Evolutionary conservation across 768 basidiomycete species (phyloP).

Genomic region (Fomitopsis pulvina): DNA sequence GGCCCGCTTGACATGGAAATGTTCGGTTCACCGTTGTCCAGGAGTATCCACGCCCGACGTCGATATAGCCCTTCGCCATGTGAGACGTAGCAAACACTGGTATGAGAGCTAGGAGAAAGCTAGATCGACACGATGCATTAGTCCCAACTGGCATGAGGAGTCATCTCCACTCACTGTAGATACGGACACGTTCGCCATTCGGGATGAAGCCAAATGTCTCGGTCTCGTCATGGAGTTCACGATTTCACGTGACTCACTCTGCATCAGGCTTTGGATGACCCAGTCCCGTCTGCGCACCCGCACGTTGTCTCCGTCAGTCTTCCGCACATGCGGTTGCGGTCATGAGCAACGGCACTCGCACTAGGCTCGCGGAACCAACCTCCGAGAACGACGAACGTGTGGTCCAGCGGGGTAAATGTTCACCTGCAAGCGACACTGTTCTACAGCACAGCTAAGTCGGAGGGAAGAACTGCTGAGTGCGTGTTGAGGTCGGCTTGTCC

Average conservation of each 20-base stretch:
- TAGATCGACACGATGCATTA: slow-evolving; percentile 42
- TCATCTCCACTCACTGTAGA: slow-evolving; percentile 57
- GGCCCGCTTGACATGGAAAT: no score
- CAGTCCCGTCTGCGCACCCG: slow-evolving; percentile 56
- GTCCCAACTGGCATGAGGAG: neutral
- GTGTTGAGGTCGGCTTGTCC: slow-evolving; percentile 77
- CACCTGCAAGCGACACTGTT: slow-evolving; percentile 60
- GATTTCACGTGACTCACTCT: slow-evolving; percentile 66
- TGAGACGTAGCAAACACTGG: no score
- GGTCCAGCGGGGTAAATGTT: slow-evolving; percentile 82
- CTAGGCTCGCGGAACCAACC: slow-evolving; percentile 78
- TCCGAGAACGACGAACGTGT: slow-evolving; percentile 89
- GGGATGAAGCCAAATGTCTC: slow-evolving; percentile 85
- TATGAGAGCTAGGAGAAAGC: slow-evolving; percentile 93
- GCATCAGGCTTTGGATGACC: slow-evolving; percentile 83
- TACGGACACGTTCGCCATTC: slow-evolving; percentile 89
- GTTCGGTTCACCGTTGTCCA: no score
- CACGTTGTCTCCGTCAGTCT: neutral
- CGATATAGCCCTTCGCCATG: no score
- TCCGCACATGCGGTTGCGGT: neutral
- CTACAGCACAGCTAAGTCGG: slow-evolving; percentile 51
- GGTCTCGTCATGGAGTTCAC: slow-evolving; percentile 82
- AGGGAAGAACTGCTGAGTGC: slow-evolving; percentile 57
- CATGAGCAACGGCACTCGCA: slow-evolving; percentile 46
- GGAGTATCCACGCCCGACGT: no score